Evolutionary conservation across 2,329 filamentous ascomycete genomes (phyloP).

Genomic region (Daldinia eschscholtzii): DNA sequence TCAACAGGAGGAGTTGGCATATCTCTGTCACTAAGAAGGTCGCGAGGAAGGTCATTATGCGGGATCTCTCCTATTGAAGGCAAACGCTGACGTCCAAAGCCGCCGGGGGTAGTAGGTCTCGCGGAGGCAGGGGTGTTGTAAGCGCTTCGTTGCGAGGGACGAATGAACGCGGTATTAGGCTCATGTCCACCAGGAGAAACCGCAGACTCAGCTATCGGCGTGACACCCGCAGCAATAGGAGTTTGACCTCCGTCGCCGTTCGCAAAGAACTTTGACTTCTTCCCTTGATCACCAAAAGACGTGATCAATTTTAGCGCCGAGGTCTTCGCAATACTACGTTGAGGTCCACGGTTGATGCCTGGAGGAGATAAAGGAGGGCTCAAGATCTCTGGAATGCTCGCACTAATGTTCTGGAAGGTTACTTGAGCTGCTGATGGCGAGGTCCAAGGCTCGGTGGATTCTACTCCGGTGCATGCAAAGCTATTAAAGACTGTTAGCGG

Average conservation of each 20-base stretch:
- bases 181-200: slow-evolving; percentile 77
- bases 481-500: slow-evolving; percentile 53
- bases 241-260: slow-evolving; percentile 72
- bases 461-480: slow-evolving; percentile 90
- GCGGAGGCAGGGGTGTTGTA: slow-evolving; percentile 78
- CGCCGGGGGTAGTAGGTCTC: slow-evolving; percentile 70
- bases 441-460: slow-evolving; percentile 87
- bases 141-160: slow-evolving; percentile 75
- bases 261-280: slow-evolving; percentile 74
- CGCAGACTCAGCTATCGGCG: slow-evolving; percentile 86
- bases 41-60: slow-evolving; percentile 50
- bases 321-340: slow-evolving; percentile 78
- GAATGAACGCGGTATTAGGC: slow-evolving; percentile 74
- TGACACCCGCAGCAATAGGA: slow-evolving; percentile 84
- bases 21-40: slow-evolving; percentile 50
- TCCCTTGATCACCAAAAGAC: slow-evolving; percentile 76
- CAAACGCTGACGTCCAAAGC: slow-evolving; percentile 73
- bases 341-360: slow-evolving; percentile 69
- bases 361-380: slow-evolving; percentile 83
- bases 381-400: slow-evolving; percentile 71
- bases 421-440: slow-evolving; percentile 81
- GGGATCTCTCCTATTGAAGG: slow-evolving; percentile 82
- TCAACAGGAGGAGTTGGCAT: slow-evolving; percentile 48
- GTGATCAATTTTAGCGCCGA: slow-evolving; percentile 93
- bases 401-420: slow-evolving; percentile 65